Conservation (phyloP, 352 stramenopile species). For the Globisporangium yorkense region DNA sequence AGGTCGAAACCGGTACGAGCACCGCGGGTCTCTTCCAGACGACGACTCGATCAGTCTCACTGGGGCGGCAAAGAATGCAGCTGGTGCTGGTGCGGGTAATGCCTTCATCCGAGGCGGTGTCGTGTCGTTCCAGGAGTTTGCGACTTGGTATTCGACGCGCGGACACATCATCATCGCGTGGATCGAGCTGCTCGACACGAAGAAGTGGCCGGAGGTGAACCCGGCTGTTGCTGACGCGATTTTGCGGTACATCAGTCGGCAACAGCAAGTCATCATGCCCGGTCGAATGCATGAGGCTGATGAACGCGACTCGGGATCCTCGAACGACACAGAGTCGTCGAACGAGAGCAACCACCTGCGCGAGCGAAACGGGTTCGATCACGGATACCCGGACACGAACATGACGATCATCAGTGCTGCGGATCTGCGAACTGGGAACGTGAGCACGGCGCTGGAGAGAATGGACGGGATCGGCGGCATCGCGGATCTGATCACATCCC, state of each 20-base stretch:
- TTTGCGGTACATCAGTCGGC: constrained; percentile 64
- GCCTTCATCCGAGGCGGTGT: constrained; percentile 69
- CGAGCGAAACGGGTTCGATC: constrained; percentile 34
- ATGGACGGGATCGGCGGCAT: constrained; percentile 62
- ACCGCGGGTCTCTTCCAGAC: constrained; percentile 63
- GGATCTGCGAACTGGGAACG: constrained; percentile 30
- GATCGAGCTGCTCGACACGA: constrained; percentile 79
- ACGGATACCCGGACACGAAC: constrained; percentile 29
- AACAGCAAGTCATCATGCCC: constrained; percentile 51
- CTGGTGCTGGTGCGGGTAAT: constrained; percentile 53
- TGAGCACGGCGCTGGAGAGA: constrained; percentile 27
- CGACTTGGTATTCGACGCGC: constrained; percentile 77
- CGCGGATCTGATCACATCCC: constrained; percentile 52
- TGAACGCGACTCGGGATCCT: constrained; percentile 46
- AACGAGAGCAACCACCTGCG: constrained; percentile 43
- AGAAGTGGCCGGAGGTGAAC: constrained; percentile 78
- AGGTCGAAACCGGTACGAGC: constrained; percentile 46
- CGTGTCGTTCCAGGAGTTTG: constrained; percentile 84
- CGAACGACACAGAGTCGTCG: constrained; percentile 61
- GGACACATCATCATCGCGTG: constrained; percentile 83
- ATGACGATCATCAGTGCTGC: constrained; percentile 33
- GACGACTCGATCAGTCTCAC: constrained; percentile 48
- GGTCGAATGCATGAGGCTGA: constrained; percentile 12
- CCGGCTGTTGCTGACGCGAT: constrained; percentile 61
- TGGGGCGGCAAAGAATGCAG: constrained; percentile 42